These are phyloP conservation scores for Glarea lozoyensis DNA, from an alignment of 495 filamentous ascomycete species.

Conservation along the genomic window DNA sequence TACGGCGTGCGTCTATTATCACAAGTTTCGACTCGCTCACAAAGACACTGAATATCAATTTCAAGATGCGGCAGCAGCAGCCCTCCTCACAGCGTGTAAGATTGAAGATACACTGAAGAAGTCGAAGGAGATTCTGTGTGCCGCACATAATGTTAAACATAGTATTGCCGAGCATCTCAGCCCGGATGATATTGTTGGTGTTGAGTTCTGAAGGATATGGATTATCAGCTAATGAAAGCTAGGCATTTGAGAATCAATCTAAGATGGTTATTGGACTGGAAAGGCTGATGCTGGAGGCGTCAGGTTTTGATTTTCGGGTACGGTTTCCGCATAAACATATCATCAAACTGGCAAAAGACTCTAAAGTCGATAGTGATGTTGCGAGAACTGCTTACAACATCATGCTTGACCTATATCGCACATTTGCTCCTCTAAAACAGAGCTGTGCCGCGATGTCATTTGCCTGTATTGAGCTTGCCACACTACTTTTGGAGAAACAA, in stretches of 20 bases:
- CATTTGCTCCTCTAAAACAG: slow-evolving; percentile 85
- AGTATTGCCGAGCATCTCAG: slow-evolving; percentile 63
- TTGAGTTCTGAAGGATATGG: background rate
- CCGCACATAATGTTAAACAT: slow-evolving; percentile 75
- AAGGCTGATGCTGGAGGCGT: slow-evolving; percentile 85
- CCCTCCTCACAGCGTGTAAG: slow-evolving; percentile 89
- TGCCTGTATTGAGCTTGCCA: slow-evolving; percentile 71
- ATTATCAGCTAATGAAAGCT: slow-evolving; percentile 8
- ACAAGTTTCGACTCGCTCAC: slow-evolving; percentile 77
- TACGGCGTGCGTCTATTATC: slow-evolving; percentile 78
- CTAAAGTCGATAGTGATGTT: slow-evolving; percentile 42
- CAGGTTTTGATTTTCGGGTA: slow-evolving; percentile 89
- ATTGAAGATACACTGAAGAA: slow-evolving; percentile 97
- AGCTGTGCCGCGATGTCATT: slow-evolving; percentile 70
- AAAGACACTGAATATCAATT: slow-evolving; percentile 60
- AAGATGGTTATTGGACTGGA: slow-evolving; percentile 81
- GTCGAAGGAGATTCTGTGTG: slow-evolving; percentile 84
- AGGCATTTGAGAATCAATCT: slow-evolving; percentile 71
- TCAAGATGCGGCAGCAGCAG: slow-evolving; percentile 73
- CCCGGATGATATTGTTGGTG: slow-evolving; percentile 68
- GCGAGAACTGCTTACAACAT: slow-evolving; percentile 66
- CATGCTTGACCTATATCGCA: slow-evolving; percentile 82
- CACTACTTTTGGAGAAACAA: slow-evolving; percentile 39
- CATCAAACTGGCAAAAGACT: slow-evolving; percentile 55
- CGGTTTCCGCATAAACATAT: slow-evolving; percentile 79